phyloP scores from a whole-genome alignment of 1,139 yeast genomes.

The Hyphopichia pseudoburtonii region DNA sequence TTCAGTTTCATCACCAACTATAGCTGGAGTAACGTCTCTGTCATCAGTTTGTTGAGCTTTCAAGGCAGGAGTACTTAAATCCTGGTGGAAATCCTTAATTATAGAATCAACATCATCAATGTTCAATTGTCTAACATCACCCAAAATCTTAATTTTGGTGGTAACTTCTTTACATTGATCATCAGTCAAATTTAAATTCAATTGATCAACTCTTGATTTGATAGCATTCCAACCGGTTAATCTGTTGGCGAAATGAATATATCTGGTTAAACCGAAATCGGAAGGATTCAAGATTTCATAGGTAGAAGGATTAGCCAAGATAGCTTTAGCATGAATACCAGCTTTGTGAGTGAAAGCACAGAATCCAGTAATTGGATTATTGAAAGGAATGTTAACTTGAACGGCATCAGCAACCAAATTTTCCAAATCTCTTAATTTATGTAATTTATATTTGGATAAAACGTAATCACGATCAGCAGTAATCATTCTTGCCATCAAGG shows the following conservation, averaged over 20 bases:
- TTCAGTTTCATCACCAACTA: conserved; percentile 14
- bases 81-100: conserved; percentile 45
- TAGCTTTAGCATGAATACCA: conserved; percentile 62
- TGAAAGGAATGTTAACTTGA: conserved; percentile 57
- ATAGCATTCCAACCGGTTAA: conserved; percentile 58
- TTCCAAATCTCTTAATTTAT: conserved; percentile 56
- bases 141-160: conserved; percentile 52
- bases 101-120: conserved; percentile 52
- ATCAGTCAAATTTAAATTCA: conserved; percentile 49
- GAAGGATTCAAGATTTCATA: conserved; percentile 58
- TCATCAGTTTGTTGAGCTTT: conserved; percentile 22
- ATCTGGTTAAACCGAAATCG: conserved; percentile 57
- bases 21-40: conserved; percentile 17
- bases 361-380: conserved; percentile 62
- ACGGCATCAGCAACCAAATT: conserved; percentile 59
- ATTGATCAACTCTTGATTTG: conserved; percentile 48
- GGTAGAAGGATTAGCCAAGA: conserved; percentile 59
- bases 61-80: conserved; percentile 27
- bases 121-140: conserved; percentile 52
- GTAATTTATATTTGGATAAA: conserved; percentile 53
- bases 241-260: conserved; percentile 59
- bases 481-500: conserved; percentile 63
- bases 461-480: conserved; percentile 61
- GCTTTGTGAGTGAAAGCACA: conserved; percentile 66
- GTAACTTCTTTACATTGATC: conserved; percentile 60